These are phyloP conservation scores for Dryadomyces sulphureus DNA, from an alignment of 2,329 filamentous ascomycete genomes.

Conservation along the genomic window DNA sequence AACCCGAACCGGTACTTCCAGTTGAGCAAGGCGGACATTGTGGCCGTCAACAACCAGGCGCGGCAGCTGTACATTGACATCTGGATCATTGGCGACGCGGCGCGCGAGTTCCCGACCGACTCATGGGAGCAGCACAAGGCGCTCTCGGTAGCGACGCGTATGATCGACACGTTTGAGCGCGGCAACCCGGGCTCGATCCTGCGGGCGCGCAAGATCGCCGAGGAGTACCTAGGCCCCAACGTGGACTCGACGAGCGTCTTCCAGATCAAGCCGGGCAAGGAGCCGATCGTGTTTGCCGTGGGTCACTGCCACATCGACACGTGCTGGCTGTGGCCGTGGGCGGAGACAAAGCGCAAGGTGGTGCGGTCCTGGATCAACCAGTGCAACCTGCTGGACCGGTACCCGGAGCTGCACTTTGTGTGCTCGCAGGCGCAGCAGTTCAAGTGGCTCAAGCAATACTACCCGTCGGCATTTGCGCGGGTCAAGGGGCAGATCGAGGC, in stretches of 20 bases:
- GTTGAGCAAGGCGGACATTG: conserved; percentile 67
- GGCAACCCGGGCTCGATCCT: conserved; percentile 65
- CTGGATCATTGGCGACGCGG: conserved; percentile 90
- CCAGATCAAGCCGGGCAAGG: conserved; percentile 51
- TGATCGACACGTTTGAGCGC: conserved; percentile 81
- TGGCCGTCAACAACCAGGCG: conserved; percentile 76
- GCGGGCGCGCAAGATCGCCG: conserved; percentile 68
- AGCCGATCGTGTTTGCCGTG: conserved; percentile 71
- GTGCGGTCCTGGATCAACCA: conserved; percentile 94
- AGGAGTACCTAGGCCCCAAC: conserved; percentile 65
- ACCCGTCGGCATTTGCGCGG: conserved; percentile 76
- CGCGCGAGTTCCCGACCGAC: conserved; percentile 76
- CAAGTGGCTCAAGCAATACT: conserved; percentile 88
- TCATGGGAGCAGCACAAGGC: conserved; percentile 84
- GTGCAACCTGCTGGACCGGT: conserved; percentile 86
- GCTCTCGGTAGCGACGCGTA: conserved; percentile 66
- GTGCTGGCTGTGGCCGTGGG: conserved; percentile 98
- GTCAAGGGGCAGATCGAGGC: conserved; percentile 85
- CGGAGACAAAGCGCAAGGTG: conserved; percentile 93
- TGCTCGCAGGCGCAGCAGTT: conserved; percentile 94
- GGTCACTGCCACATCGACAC: conserved; percentile 97
- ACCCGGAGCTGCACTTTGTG: conserved; percentile 84
- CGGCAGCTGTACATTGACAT: conserved; percentile 78
- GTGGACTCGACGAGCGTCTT: conserved; percentile 80
- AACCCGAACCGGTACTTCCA: conserved; percentile 69